phyloP scores from a whole-genome alignment of 148 eudicot genomes.

The Camellia granthamiana region DNA sequence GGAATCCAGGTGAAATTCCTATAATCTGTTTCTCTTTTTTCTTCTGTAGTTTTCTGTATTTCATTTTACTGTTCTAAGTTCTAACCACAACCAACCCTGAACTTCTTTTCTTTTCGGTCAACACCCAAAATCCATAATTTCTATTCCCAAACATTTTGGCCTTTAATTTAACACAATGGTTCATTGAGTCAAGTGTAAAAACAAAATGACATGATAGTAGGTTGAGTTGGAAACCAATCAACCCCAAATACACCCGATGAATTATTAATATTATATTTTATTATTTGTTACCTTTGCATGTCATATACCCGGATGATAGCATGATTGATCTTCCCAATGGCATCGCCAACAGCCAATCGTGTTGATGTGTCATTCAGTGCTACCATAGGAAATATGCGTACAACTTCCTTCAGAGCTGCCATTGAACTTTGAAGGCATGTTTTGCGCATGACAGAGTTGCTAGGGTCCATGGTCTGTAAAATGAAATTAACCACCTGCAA shows the following conservation, averaged over 20 bases:
- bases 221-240: slow-evolving; percentile 4
- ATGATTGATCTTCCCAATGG: slow-evolving; percentile 65
- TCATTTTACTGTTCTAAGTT: neutral
- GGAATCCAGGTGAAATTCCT: neutral
- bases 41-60: neutral
- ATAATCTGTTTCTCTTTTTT: neutral
- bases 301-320: slow-evolving; percentile 84
- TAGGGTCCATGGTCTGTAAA: slow-evolving; percentile 90
- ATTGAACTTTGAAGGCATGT: slow-evolving; percentile 80
- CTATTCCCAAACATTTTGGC: neutral
- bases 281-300: slow-evolving; percentile 68
- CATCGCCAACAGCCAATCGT: slow-evolving; percentile 96
- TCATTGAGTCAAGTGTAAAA: neutral
- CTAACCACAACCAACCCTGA: slow-evolving; percentile 6
- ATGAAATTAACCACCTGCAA: slow-evolving; percentile 88
- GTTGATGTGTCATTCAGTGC: slow-evolving; percentile 75
- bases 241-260: neutral
- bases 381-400: slow-evolving; percentile 88
- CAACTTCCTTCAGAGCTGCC: slow-evolving; percentile 76
- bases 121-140: neutral
- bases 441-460: slow-evolving; percentile 85
- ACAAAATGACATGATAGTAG: neutral
- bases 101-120: neutral
- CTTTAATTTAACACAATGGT: neutral
- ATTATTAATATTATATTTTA: neutral